Percentiles rank a stretch among this genome's conserved stretches.
Evolutionary conservation across 1,139 yeast species (phyloP).

Genomic region (Yamadazyma friedrichii): DNA sequence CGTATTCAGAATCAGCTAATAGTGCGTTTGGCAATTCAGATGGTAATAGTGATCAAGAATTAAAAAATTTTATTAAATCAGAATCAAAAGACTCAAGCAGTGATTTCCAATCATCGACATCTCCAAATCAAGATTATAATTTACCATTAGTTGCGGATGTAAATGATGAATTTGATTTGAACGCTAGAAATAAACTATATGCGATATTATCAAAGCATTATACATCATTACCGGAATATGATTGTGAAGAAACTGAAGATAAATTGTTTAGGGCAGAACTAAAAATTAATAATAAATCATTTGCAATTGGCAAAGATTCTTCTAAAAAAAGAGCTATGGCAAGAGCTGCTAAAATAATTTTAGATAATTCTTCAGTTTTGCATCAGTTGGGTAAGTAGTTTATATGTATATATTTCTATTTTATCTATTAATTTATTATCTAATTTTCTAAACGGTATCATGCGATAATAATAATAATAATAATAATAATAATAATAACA

Average conservation of each 20-base stretch:
- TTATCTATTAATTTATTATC: too few relatives aligned
- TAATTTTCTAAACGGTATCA: too few relatives aligned
- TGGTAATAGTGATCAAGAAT: background rate
- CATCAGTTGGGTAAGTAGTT: slow-evolving; percentile 3
- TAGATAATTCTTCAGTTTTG: slow-evolving; percentile 20
- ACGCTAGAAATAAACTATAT: slow-evolving; percentile 44
- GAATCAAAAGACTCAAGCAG: background rate
- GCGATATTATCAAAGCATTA: slow-evolving; percentile 40
- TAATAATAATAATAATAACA: too few relatives aligned
- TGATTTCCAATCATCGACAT: background rate
- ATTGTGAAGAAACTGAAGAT: slow-evolving; percentile 27
- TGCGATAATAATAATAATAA: too few relatives aligned
- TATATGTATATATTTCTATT: too few relatives aligned
- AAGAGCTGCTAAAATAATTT: slow-evolving; percentile 46
- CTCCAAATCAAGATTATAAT: slow-evolving; percentile 1
- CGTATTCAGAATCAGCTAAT: background rate
- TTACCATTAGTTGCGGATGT: slow-evolving; percentile 30
- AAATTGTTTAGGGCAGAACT: slow-evolving; percentile 36
- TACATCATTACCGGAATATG: slow-evolving; percentile 43
- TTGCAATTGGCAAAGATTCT: slow-evolving; percentile 42
- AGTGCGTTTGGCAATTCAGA: background rate
- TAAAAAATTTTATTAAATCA: background rate
- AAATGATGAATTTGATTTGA: slow-evolving; percentile 27
- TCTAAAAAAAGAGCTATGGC: slow-evolving; percentile 47
- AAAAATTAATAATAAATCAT: slow-evolving; percentile 30